Evolutionary conservation across 192 early-diverging fungal species (phyloP).

Genomic region (Paraglomus occultum): DNA sequence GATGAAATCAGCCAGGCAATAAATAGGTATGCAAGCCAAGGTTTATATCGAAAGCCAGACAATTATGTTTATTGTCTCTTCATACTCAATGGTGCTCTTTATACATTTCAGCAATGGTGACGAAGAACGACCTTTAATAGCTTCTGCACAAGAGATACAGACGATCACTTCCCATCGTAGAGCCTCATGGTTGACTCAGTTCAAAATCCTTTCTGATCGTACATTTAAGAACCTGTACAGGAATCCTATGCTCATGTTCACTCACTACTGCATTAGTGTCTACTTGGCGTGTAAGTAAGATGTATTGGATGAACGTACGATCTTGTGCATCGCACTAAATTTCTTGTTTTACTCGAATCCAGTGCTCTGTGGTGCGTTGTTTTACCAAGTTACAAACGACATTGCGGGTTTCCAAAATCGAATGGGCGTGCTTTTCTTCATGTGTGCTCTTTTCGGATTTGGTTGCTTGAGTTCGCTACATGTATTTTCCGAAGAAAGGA

Average conservation of each 20-base stretch:
- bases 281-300: conserved; percentile 52
- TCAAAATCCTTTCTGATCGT: conserved; percentile 68
- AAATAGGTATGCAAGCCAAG: conserved; percentile 12
- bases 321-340: not conserved
- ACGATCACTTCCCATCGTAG: conserved; percentile 46
- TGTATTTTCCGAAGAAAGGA: conserved; percentile 58
- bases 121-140: not conserved
- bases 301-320: not conserved
- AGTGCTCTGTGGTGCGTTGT: conserved; percentile 56
- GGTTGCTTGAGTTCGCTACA: conserved; percentile 62
- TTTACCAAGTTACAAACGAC: conserved; percentile 58
- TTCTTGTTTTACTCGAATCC: not conserved
- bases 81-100: not conserved
- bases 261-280: conserved; percentile 71
- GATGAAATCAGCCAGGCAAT: conserved; percentile 38
- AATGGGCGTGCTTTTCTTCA: conserved; percentile 70
- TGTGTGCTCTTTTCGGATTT: conserved; percentile 72
- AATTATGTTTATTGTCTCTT: not conserved
- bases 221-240: conserved; percentile 82
- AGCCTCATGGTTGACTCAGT: conserved; percentile 63
- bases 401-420: conserved; percentile 74
- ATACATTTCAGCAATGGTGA: not conserved
- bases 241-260: conserved; percentile 72
- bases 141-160: conserved; percentile 23
- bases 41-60: not conserved